Conservation (phyloP, 2,329 filamentous ascomycete genomes). For the Chaetomium sp. region DNA sequence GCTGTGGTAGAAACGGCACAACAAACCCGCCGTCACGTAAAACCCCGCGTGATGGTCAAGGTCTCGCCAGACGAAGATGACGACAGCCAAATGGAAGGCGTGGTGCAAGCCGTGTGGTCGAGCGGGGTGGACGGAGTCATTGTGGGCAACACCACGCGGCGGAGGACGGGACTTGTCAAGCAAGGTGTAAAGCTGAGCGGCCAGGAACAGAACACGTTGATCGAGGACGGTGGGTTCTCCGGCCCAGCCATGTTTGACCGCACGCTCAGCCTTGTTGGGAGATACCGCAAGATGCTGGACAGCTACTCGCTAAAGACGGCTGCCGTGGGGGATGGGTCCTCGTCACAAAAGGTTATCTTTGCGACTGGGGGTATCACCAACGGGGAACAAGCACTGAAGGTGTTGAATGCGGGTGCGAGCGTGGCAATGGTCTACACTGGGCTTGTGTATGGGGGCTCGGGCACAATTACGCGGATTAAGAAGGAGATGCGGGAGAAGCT, state of each 20-base stretch:
- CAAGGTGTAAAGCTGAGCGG: conserved; percentile 56
- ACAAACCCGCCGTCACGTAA: conserved; percentile 60
- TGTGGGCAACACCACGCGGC: conserved; percentile 94
- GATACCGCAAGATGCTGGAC: conserved; percentile 68
- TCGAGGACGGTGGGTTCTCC: conserved; percentile 81
- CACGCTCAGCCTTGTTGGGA: conserved; percentile 69
- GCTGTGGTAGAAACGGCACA: conserved; percentile 77
- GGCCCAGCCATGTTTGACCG: conserved; percentile 82
- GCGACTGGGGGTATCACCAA: conserved; percentile 90
- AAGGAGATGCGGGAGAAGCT: conserved; percentile 47
- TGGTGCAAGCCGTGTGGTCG: conserved; percentile 74
- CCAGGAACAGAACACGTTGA: conserved; percentile 60
- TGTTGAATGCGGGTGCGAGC: conserved; percentile 82
- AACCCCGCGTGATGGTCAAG: conserved; percentile 91
- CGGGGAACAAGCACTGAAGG: conserved; percentile 72
- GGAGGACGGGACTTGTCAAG: conserved; percentile 64
- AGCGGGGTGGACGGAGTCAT: conserved; percentile 93
- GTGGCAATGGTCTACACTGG: conserved; percentile 89
- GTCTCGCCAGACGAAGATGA: conserved; percentile 93
- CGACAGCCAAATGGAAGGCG: conserved; percentile 75
- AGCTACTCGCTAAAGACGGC: conserved; percentile 35
- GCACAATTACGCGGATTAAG: conserved; percentile 60
- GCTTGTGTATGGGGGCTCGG: conserved; percentile 57
- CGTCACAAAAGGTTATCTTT: conserved; percentile 72
- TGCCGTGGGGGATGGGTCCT: conserved; percentile 13